A percentile compares a stretch with the other conserved stretches of the same genome.
These are phyloP conservation scores for Tylopilus rubrobrunneus DNA, from an alignment of 768 basidiomycete species.

Conservation along the genomic window DNA sequence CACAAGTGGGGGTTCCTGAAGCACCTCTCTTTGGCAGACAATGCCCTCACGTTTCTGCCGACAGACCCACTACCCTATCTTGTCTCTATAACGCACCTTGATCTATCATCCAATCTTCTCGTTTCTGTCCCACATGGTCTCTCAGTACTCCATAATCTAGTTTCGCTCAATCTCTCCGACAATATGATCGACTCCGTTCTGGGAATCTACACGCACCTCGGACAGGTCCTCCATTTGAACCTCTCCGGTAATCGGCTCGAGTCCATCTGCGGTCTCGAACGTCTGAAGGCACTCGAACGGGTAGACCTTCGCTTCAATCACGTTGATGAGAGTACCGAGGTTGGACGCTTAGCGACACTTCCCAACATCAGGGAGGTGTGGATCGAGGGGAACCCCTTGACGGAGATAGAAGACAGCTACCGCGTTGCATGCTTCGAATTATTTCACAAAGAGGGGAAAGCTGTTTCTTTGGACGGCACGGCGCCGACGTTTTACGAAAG, in stretches of 20 bases:
- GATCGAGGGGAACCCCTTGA: slow-evolving; percentile 82
- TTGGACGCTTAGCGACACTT: slow-evolving; percentile 75
- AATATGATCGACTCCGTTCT: slow-evolving; percentile 98
- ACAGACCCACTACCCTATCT: slow-evolving; percentile 61
- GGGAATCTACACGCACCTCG: slow-evolving; percentile 79
- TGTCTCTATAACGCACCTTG: slow-evolving; percentile 74
- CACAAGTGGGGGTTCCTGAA: slow-evolving; percentile 74
- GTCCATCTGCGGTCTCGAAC: slow-evolving; percentile 92
- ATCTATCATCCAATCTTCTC: slow-evolving; percentile 88
- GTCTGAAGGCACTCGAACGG: slow-evolving; percentile 78
- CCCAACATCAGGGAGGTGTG: slow-evolving; percentile 80
- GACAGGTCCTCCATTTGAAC: slow-evolving; percentile 74
- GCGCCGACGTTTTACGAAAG: slow-evolving; percentile 70
- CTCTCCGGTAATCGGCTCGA: slow-evolving; percentile 85
- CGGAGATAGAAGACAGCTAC: slow-evolving; percentile 64
- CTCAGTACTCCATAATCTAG: slow-evolving; percentile 68
- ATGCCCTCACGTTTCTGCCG: slow-evolving; percentile 79
- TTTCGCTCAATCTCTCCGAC: slow-evolving; percentile 91
- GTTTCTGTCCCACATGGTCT: slow-evolving; percentile 83
- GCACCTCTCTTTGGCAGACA: slow-evolving; percentile 75
- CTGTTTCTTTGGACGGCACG: slow-evolving; percentile 71
- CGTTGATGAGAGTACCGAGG: slow-evolving; percentile 78
- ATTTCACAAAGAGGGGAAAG: slow-evolving; percentile 83
- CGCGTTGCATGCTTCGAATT: slow-evolving; percentile 76
- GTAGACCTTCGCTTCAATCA: slow-evolving; percentile 80